Evolutionary conservation across 306 rosid species (phyloP).

Genomic region (Trifolium dubium): DNA sequence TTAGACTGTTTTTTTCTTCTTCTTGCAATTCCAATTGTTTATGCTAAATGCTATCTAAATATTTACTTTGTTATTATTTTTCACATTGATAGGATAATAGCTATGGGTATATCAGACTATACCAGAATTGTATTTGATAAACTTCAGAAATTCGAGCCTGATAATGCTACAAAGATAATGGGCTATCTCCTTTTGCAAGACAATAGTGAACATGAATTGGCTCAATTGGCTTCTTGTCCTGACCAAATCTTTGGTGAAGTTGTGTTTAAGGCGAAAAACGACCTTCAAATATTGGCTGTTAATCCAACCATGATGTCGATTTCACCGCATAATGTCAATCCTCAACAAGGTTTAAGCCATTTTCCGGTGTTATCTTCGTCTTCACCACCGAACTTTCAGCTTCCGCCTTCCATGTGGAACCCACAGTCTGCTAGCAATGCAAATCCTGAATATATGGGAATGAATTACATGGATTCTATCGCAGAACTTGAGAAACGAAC

Average conservation of each 20-base stretch:
- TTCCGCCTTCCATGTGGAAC: conserved; percentile 54
- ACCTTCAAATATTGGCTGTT: conserved; percentile 53
- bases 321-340: conserved; percentile 38
- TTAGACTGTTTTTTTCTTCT: background rate
- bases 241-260: conserved; percentile 58
- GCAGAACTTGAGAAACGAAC: conserved; percentile 57
- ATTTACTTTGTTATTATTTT: conserved; percentile 27
- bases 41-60: background rate
- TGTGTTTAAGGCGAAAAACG: conserved; percentile 51
- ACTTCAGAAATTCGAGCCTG: conserved; percentile 70
- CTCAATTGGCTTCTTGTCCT: conserved; percentile 60
- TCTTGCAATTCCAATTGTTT: background rate
- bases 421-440: conserved; percentile 41
- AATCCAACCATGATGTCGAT: conserved; percentile 42
- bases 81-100: conserved; percentile 41
- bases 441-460: conserved; percentile 43
- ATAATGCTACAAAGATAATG: conserved; percentile 57
- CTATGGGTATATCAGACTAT: conserved; percentile 69
- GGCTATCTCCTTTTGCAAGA: conserved; percentile 73
- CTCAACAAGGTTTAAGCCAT: conserved; percentile 46
- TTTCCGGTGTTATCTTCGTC: conserved; percentile 39
- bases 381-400: conserved; percentile 44
- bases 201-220: conserved; percentile 60
- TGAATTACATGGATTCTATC: conserved; percentile 49
- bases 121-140: conserved; percentile 58